Conservation (phyloP, 768 basidiomycete species). For the Suillus weaverae region DNA sequence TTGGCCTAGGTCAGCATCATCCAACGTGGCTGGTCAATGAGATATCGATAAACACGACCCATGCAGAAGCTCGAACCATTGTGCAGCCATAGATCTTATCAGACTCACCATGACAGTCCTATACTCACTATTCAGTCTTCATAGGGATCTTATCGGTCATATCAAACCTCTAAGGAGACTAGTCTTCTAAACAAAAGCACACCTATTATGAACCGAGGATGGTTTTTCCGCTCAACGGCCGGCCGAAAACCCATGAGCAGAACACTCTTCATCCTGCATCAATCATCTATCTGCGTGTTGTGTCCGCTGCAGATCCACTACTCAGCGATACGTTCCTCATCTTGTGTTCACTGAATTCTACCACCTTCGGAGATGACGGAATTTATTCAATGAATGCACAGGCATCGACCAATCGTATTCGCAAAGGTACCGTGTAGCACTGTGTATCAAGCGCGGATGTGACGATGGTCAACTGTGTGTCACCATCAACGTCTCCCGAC, state of each 20-base stretch:
- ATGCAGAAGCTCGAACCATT: neutral
- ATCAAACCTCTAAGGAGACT: neutral
- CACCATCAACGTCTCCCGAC: neutral
- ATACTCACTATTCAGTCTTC: neutral
- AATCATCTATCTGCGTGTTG: neutral
- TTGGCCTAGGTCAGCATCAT: neutral
- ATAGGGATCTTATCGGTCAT: neutral
- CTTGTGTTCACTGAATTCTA: neutral
- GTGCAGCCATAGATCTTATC: no score
- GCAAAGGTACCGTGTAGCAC: neutral
- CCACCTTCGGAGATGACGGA: neutral
- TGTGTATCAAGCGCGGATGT: neutral
- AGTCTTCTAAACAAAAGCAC: neutral
- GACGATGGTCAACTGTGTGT: neutral
- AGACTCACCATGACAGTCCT: neutral
- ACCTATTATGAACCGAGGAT: neutral
- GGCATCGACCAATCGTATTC: neutral
- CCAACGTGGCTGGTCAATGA: neutral
- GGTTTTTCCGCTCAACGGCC: neutral
- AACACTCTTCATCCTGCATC: neutral
- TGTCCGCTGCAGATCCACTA: neutral
- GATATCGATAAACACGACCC: neutral
- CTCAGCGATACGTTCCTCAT: neutral
- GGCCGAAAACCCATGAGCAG: neutral
- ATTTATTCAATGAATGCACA: neutral